Evolutionary conservation across 441 rosid species (phyloP).

Genomic region (Macaranga tanarius): DNA sequence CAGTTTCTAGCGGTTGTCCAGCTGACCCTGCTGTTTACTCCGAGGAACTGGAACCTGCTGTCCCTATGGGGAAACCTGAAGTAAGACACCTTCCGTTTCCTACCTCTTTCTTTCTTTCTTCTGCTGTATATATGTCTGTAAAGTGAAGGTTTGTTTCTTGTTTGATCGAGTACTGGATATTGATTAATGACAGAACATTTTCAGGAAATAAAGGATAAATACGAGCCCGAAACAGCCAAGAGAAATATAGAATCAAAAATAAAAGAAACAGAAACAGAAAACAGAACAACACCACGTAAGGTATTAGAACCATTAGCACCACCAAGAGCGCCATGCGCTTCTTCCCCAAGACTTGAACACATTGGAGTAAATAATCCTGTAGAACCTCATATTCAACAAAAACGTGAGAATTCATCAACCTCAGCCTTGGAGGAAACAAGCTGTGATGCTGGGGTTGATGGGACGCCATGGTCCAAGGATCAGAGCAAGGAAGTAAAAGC

Average conservation of each 20-base stretch:
- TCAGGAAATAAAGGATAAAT: constrained; percentile 46
- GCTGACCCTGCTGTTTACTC: constrained; percentile 46
- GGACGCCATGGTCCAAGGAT: constrained; percentile 44
- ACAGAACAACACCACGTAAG: constrained; percentile 9
- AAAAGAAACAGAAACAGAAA: constrained; percentile 12
- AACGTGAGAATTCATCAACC: constrained; percentile 30
- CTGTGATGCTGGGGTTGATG: constrained; percentile 55
- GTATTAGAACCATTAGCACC: constrained; percentile 36
- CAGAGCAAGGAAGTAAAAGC: constrained; percentile 13
- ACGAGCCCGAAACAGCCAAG: constrained; percentile 33
- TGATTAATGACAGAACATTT: neutral
- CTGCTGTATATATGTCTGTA: too few species aligned
- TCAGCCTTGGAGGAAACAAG: constrained; percentile 24
- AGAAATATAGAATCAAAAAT: constrained; percentile 13
- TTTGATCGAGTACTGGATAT: neutral
- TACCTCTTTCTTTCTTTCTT: too few species aligned
- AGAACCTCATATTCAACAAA: constrained; percentile 49
- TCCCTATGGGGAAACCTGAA: constrained; percentile 32
- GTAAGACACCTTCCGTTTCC: constrained; percentile 15
- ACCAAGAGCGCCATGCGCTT: constrained; percentile 38
- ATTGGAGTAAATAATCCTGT: constrained; percentile 40
- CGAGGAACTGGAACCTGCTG: constrained; percentile 32
- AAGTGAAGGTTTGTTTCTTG: neutral
- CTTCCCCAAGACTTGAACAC: constrained; percentile 43
- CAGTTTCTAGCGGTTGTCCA: constrained; percentile 35